Base-by-base conservation (phyloP, 169 alveolate genomes). In the Condylostoma magnum region DNA sequence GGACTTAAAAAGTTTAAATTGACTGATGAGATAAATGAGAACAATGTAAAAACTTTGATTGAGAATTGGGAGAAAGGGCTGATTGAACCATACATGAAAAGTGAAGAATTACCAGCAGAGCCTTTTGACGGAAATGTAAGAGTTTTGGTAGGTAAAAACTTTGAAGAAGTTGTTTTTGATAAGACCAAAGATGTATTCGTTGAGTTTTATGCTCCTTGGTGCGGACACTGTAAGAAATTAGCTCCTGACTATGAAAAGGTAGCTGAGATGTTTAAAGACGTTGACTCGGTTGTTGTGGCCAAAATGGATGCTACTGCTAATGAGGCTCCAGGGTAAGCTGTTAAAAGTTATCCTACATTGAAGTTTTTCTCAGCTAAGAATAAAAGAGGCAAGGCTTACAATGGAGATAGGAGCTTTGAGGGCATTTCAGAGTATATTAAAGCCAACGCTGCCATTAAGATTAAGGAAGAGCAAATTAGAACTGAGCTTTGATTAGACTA, bases 121-220 rank as follows among this genome's bases (percentile, higher is more conserved):
- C 53, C 44, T 1, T 20, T 20, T 8, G 75, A 66, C 12, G 48
- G 48, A 1, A 15, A 51, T 8, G 81, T 89, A 44, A 44, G 81
- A 65, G 76, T 88, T 41, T 30, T 91, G 38, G 97, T 93, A 37
- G 95, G 96, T 6, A 80, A 87, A 66, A 84, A 77, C 47, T 89
- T 87, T 75, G 76, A 83, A 55, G 90, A 87, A 53, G 69, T 84
- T 63, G 98, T 95, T 50, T 60, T 90, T 28, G 86, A 89, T 72
- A 75, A 68, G 22, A 91, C 87, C 76, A 86, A 89, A 75, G 97
- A 95, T 75, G 98, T 95, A 56, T 86, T 96, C 50, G 90, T 97
- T 53, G 96, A 94, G 85, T 95, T 95, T 75, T 95, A 96, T 65
- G 99, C 99, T n/a, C 99, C 98, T 43, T 96, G 99, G 98, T 96